Conservation (phyloP, 2,329 filamentous ascomycete genomes). For the Ophiostoma sp. region DNA sequence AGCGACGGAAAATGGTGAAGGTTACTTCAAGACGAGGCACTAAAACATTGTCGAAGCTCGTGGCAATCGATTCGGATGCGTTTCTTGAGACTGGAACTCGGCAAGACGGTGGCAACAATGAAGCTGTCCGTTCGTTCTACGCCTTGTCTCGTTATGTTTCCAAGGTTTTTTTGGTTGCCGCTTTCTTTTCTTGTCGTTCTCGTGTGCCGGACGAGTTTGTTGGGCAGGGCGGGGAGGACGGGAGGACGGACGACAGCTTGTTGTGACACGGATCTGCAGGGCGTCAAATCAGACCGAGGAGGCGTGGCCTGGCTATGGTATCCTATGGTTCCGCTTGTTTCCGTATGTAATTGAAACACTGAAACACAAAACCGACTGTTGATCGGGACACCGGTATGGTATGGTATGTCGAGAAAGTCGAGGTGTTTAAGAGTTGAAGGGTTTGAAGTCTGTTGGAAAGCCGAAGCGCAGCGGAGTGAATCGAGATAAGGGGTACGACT, state of each 20-base stretch:
- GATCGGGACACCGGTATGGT: background rate
- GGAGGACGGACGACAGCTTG: background rate
- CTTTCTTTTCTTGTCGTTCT: background rate
- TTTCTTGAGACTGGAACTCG: background rate
- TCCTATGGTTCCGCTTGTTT: conserved; percentile 12
- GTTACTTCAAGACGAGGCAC: background rate
- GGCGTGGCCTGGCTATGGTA: background rate
- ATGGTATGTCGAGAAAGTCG: background rate
- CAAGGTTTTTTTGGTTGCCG: background rate
- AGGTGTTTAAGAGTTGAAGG: background rate
- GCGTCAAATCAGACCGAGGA: conserved; percentile 1
- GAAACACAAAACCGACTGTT: background rate
- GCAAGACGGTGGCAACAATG: background rate
- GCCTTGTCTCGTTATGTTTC: background rate
- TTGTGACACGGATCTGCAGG: conserved; percentile 23
- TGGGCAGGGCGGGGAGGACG: background rate
- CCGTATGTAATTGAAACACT: conserved; percentile 13
- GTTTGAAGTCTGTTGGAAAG: background rate
- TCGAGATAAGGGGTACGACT: background rate
- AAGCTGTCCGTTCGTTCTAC: background rate
- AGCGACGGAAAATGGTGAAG: background rate
- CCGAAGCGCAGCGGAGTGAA: background rate
- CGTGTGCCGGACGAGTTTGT: background rate
- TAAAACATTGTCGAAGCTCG: conserved; percentile 15
- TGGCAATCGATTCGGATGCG: background rate